A percentile compares a stretch with the other conserved stretches of the same genome.
Conservation (phyloP, 768 basidiomycete genomes). For the Botryobasidium botryosum region DNA sequence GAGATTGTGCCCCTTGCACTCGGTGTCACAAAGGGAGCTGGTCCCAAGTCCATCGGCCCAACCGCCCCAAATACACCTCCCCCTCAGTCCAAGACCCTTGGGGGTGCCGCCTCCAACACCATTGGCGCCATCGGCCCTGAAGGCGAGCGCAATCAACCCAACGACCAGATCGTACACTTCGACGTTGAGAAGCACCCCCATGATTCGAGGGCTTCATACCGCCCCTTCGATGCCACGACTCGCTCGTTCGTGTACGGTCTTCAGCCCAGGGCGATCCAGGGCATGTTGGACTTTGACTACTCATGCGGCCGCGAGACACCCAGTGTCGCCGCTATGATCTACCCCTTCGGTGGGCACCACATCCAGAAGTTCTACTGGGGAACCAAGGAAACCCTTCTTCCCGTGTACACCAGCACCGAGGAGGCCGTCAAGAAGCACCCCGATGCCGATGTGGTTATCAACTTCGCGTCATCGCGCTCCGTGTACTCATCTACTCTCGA, state of each 20-base stretch:
- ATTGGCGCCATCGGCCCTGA: slow-evolving; percentile 62
- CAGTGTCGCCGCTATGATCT: slow-evolving; percentile 97
- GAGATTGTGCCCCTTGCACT: slow-evolving; percentile 98
- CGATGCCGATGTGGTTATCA: slow-evolving; percentile 94
- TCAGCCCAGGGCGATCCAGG: slow-evolving; percentile 98
- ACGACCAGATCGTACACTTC: slow-evolving; percentile 86
- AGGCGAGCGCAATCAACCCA: slow-evolving; percentile 65
- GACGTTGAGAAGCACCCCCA: slow-evolving; percentile 30
- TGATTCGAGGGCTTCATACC: slow-evolving; percentile 53
- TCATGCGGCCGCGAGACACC: slow-evolving; percentile 85
- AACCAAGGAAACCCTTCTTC: slow-evolving; percentile 94
- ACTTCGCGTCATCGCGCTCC: slow-evolving; percentile 88
- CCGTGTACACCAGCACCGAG: slow-evolving; percentile 83
- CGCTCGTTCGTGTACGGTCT: slow-evolving; percentile 97
- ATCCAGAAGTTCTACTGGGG: slow-evolving; percentile 99
- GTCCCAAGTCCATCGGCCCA: slow-evolving; percentile 28
- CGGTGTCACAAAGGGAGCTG: slow-evolving; percentile 38
- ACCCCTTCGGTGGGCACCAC: slow-evolving; percentile 99
- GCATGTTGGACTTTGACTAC: slow-evolving; percentile 97
- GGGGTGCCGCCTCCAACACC: slow-evolving; percentile 14
- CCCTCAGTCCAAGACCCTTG: slow-evolving; percentile 24
- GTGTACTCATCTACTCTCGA: slow-evolving; percentile 93
- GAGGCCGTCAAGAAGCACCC: slow-evolving; percentile 91
- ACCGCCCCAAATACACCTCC: slow-evolving; percentile 31
- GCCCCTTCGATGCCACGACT: slow-evolving; percentile 87